These are phyloP conservation scores for Diophrys appendiculata DNA, from an alignment of 73 alveolate species.

Conservation along the genomic window DNA sequence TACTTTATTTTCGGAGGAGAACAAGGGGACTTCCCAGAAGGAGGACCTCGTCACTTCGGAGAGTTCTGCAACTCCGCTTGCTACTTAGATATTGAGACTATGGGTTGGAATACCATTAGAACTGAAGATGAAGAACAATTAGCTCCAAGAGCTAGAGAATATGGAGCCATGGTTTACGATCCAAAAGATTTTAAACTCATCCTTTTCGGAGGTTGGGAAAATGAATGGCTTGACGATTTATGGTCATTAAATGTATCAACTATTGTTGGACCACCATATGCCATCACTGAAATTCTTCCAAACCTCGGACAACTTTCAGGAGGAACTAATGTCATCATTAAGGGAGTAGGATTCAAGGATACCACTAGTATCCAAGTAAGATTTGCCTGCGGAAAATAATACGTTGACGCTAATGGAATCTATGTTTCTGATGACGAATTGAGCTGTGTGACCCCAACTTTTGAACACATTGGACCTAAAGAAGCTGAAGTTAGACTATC, in stretches of 20 bases:
- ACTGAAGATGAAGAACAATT: constrained; percentile 78
- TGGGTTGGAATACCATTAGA: constrained; percentile 70
- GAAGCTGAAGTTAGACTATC: constrained; percentile 94
- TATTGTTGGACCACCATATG: constrained; percentile 99
- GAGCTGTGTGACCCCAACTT: constrained; percentile 94
- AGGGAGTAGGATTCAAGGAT: constrained; percentile 90
- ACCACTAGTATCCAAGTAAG: constrained; percentile 81
- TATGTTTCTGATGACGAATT: constrained; percentile 91
- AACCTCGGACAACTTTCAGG: constrained; percentile 98
- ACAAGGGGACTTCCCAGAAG: constrained; percentile 97
- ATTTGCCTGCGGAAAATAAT: constrained; percentile 90
- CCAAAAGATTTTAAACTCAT: constrained; percentile 88
- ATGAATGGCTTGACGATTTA: constrained; percentile 97
- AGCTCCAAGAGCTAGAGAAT: constrained; percentile 96
- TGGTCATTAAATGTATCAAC: constrained; percentile 95
- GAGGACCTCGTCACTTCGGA: constrained; percentile 92
- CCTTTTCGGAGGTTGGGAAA: constrained; percentile 99
- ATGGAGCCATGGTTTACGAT: constrained; percentile 96
- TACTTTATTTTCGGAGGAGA: constrained; percentile 98
- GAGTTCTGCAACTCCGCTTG: constrained; percentile 68
- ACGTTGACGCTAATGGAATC: constrained; percentile 86
- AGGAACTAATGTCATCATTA: constrained; percentile 64
- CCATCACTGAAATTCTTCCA: constrained; percentile 94
- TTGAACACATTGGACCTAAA: constrained; percentile 96
- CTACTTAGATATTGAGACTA: constrained; percentile 81